Base-by-base conservation (phyloP, 345 rosid genomes). In the Linum usitatissimum region DNA sequence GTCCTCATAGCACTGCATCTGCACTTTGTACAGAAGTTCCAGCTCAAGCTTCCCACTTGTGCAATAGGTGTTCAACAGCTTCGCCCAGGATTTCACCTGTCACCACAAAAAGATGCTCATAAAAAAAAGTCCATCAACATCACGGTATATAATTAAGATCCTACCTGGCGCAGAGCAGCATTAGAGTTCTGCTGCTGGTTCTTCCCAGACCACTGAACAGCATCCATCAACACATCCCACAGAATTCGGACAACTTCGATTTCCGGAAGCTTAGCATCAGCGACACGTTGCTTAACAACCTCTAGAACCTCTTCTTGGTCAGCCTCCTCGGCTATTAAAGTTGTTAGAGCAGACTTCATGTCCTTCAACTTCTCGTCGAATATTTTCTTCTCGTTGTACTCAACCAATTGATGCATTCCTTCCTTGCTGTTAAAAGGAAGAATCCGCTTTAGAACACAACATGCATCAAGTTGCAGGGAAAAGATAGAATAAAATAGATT, bases 171-270 rank as follows among this genome's bases (percentile, higher is more conserved):
- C 55, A 94, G 67, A 66, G 94, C 96, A 40, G 87, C 58, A 77
- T 87, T 88, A 19, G 88, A 83, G 73, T 90, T 94, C 79, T 90
- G 99, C 80, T 94, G 95, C 81, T 94, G 97, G 79, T 88, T 94
- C 88, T 88, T 90, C 57, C 99, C 97, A 70, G 97, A 90, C 96
- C 97, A 90, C 71, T 87, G 99, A 65, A 94, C 96, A 71, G 96
- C 99, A 81, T 90, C 99, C 97, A 88, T 94, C 62, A 94, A 59
- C 30, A 86, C 85, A 84, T 94, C 96, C 99, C 99, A 94, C 63
- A 88, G 69, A 60, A 86, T 84, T 55, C 95, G 76, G 59, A 94
- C 83, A 34, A 86, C 75, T 78, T 94, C 97, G 57, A 73, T 62
- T 23, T 90, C 95, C 3, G 82, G 97, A 36, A 93, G 76, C 60